Evolutionary conservation across 106 monocot genomes (phyloP), one percentile per base, ranked within the genome.

Genomic region (Phalaenopsis aphrodite): DNA sequence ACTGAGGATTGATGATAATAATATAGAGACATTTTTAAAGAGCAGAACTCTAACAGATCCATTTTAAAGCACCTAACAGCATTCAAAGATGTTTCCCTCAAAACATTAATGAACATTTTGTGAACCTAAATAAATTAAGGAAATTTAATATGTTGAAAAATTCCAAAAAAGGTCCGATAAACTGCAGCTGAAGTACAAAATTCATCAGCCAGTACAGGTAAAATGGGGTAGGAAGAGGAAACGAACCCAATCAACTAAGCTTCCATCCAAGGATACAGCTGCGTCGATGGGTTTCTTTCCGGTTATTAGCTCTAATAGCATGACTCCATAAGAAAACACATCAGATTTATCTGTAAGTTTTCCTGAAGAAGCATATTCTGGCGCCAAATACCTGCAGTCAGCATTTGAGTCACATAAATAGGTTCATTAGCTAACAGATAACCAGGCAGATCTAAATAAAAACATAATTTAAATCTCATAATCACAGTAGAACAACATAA

Each of bases 291-390:
- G 89, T 46, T 75, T 55, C 64, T 42, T 86, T 79, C 89, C 89
- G 24, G 89, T 86, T 42, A 89, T 86, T 84, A 89, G 81, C 55
- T 89, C 89, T 56, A 89, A 77, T 56, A 89, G 81, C 82, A 89
- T 76, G 24, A 89, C 89, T 15, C 89, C 89, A 75, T 81, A 86
- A 67, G 89, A 89, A 30, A 82, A 89, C 19, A 89, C 89, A 80
- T 86, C 89, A 41, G 89, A 89, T 64, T 72, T 81, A 37, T 86
- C 84, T 58, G 84, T 89, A 18, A 89, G 82, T 80, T 84, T 86
- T 52, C 89, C 89, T 42, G 89, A 79, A 56, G 75, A 55, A 18
- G 77, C 89, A 67, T 89, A 89, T 64, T 89, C 89, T 66, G 89
- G 89, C 38, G 89, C 88, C 83, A 88, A 42, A 75, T 88, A 88